Evolutionary conservation across 148 eudicot species (phyloP).

Genomic region (Salicornia ramosissima): DNA sequence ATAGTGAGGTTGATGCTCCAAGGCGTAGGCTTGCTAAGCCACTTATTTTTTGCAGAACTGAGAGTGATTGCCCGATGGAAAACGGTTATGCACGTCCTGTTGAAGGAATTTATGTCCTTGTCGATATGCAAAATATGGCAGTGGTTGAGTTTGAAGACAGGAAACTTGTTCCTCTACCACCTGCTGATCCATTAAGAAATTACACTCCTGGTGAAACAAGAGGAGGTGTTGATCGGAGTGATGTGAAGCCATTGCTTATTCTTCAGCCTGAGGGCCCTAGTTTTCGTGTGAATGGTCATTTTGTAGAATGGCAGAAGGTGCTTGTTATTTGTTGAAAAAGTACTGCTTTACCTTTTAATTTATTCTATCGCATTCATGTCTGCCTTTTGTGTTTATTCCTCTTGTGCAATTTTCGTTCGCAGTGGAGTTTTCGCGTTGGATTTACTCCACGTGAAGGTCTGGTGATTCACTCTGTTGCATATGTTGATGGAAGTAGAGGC

Average conservation of each 20-base stretch:
- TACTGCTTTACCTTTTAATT: neutral
- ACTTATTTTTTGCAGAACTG: slow-evolving; percentile 87
- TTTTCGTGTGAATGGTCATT: slow-evolving; percentile 87
- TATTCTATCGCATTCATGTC: neutral
- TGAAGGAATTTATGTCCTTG: slow-evolving; percentile 90
- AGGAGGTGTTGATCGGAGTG: slow-evolving; percentile 97
- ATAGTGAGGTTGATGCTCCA: slow-evolving; percentile 87
- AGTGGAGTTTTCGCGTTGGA: slow-evolving; percentile 97
- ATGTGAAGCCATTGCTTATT: slow-evolving; percentile 79
- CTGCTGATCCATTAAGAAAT: slow-evolving; percentile 95
- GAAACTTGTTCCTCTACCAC: slow-evolving; percentile 88
- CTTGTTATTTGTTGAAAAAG: neutral
- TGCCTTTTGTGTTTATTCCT: slow-evolving; percentile 2
- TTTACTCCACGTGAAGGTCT: slow-evolving; percentile 97
- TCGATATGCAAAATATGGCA: slow-evolving; percentile 96
- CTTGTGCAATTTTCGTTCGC: slow-evolving; percentile 25
- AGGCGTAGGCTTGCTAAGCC: slow-evolving; percentile 93
- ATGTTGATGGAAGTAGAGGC: slow-evolving; percentile 96
- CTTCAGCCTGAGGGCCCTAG: slow-evolving; percentile 98
- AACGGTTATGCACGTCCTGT: slow-evolving; percentile 99
- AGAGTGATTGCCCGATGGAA: slow-evolving; percentile 99
- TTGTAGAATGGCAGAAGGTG: slow-evolving; percentile 98
- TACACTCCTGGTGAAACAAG: slow-evolving; percentile 92
- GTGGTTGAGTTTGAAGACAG: slow-evolving; percentile 95
- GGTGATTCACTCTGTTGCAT: slow-evolving; percentile 88